These are phyloP conservation scores for Schwanniomyces occidentalis DNA, from an alignment of 805 yeast species.

Conservation along the genomic window DNA sequence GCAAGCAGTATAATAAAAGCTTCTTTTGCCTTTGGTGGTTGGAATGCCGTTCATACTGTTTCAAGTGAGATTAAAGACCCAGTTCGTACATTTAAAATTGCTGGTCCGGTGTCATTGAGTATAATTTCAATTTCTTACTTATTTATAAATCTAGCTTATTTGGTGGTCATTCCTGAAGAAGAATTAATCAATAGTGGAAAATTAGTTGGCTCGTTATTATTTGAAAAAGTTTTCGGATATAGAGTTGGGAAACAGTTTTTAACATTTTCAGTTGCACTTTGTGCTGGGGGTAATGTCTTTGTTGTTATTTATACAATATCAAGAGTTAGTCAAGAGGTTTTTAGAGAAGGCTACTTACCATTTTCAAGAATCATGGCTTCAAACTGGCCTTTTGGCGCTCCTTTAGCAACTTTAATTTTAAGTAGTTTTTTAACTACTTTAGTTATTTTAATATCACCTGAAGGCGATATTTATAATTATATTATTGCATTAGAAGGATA, in stretches of 20 bases:
- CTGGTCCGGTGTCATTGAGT: slow-evolving; percentile 57
- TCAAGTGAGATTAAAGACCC: slow-evolving; percentile 65
- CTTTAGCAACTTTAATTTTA: slow-evolving; percentile 50
- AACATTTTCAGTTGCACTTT: slow-evolving; percentile 58
- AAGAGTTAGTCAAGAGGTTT: slow-evolving; percentile 64
- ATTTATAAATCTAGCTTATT: slow-evolving; percentile 55
- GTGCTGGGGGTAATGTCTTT: slow-evolving; percentile 62
- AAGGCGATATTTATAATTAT: slow-evolving; percentile 52
- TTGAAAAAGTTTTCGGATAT: slow-evolving; percentile 55
- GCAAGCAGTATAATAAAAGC: slow-evolving; percentile 59
- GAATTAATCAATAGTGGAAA: slow-evolving; percentile 58
- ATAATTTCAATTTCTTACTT: slow-evolving; percentile 50
- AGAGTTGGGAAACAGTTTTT: slow-evolving; percentile 53
- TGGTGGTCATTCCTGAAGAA: slow-evolving; percentile 52
- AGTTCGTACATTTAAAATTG: slow-evolving; percentile 53
- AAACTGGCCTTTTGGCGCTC: slow-evolving; percentile 57
- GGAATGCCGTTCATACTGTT: slow-evolving; percentile 62
- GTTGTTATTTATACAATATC: slow-evolving; percentile 61
- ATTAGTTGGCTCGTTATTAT: slow-evolving; percentile 57
- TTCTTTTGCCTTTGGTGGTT: slow-evolving; percentile 60
- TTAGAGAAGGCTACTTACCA: slow-evolving; percentile 64
- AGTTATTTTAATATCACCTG: slow-evolving; percentile 42
- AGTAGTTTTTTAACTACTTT: slow-evolving; percentile 43
- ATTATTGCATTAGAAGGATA: slow-evolving; percentile 54
- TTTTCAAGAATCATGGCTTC: slow-evolving; percentile 51